Evolutionary conservation across 495 filamentous ascomycete genomes (phyloP).

Genomic region (Neurospora sp.): DNA sequence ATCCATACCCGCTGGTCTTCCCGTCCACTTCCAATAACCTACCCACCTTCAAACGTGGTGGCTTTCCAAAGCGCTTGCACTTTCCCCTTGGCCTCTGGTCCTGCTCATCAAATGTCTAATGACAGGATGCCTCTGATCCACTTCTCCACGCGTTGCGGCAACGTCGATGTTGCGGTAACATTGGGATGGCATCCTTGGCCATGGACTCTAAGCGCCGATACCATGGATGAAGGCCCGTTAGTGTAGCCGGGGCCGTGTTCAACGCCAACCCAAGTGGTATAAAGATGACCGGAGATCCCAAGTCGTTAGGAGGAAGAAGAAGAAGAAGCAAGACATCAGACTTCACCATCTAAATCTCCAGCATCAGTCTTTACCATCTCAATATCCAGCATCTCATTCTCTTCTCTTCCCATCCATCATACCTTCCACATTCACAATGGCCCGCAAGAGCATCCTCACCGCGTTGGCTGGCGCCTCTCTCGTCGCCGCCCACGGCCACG

Average conservation of each 20-base stretch:
- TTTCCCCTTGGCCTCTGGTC: neutral
- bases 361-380: neutral
- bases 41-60: neutral
- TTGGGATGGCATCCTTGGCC: neutral
- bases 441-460: constrained; percentile 23
- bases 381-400: neutral
- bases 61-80: neutral
- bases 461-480: constrained; percentile 41
- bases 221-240: constrained; percentile 1
- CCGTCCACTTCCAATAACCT: neutral
- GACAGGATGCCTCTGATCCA: constrained; percentile 1
- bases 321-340: constrained; percentile 1
- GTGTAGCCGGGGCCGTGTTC: neutral
- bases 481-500: constrained; percentile 53
- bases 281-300: neutral
- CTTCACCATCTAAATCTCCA: neutral
- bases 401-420: neutral
- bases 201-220: neutral
- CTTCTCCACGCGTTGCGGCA: constrained; percentile 3
- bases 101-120: neutral
- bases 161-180: neutral
- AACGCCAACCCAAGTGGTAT: neutral
- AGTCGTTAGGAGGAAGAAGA: neutral
- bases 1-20: neutral
- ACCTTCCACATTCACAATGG: constrained; percentile 6